Conservation (phyloP, 2,329 filamentous ascomycete species). For the Sarocladium oryzae region DNA sequence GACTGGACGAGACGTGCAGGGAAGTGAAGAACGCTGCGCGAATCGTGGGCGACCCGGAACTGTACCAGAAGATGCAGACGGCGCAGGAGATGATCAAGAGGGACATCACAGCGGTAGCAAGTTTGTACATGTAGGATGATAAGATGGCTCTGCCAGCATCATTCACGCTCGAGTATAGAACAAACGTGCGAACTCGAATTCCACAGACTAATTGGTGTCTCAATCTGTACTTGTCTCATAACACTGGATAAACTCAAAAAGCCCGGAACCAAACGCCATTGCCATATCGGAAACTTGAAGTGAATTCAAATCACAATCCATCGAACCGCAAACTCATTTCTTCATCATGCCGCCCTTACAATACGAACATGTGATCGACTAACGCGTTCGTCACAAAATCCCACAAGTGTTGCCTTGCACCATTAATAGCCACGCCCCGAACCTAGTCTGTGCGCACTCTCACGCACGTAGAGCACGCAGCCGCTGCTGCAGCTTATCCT, state of each 20-base stretch:
- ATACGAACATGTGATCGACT: too few species aligned
- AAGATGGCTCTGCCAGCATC: too few species aligned
- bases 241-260: too few species aligned
- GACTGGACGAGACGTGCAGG: constrained; percentile 90
- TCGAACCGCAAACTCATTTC: neutral
- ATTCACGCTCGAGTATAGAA: too few species aligned
- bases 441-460: too few species aligned
- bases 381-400: too few species aligned
- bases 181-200: too few species aligned
- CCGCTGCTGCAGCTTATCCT: constrained; percentile 64
- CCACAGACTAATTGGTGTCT: too few species aligned
- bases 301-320: neutral
- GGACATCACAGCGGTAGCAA: constrained; percentile 86
- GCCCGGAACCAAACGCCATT: constrained; percentile 1
- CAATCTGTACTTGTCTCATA: too few species aligned
- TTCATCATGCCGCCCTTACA: neutral
- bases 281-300: neutral
- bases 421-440: too few species aligned
- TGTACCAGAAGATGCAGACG: constrained; percentile 95
- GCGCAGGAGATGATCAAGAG: constrained; percentile 98
- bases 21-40: constrained; percentile 97
- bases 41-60: constrained; percentile 85
- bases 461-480: constrained; percentile 49
- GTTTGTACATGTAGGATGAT: constrained; percentile 69
- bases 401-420: too few species aligned